phyloP scores from a whole-genome alignment of 2,329 filamentous ascomycete species.

The Sordariomycetes sp. region DNA sequence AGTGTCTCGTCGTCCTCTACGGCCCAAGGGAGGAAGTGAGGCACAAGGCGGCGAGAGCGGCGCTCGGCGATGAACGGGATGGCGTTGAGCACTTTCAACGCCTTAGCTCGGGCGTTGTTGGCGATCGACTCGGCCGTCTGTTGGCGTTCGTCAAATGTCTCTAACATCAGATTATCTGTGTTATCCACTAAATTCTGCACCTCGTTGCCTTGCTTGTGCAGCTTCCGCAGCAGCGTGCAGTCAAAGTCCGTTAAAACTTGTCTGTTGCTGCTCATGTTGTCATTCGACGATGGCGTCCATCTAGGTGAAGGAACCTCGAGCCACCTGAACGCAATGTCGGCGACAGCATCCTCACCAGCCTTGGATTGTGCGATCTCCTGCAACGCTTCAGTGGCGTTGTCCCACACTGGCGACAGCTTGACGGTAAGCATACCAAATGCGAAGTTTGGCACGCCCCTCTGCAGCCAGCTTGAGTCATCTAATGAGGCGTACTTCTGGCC shows the following conservation, averaged over 20 bases:
- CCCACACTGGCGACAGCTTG: slow-evolving; percentile 78
- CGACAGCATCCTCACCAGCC: slow-evolving; percentile 63
- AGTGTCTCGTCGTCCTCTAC: slow-evolving; percentile 33
- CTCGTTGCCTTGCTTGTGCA: slow-evolving; percentile 42
- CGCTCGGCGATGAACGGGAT: slow-evolving; percentile 76
- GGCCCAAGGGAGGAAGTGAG: slow-evolving; percentile 79
- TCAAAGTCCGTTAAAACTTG: slow-evolving; percentile 64
- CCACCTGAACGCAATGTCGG: slow-evolving; percentile 70
- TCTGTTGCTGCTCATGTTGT: slow-evolving; percentile 22
- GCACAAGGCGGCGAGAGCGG: slow-evolving; percentile 74
- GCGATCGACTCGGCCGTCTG: slow-evolving; percentile 38
- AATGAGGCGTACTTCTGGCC: slow-evolving; percentile 53
- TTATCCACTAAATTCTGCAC: slow-evolving; percentile 43
- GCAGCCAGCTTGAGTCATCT: slow-evolving; percentile 53
- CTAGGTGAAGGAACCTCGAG: slow-evolving; percentile 49
- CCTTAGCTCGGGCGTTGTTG: slow-evolving; percentile 60
- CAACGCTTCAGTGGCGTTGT: slow-evolving; percentile 68
- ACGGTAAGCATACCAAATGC: slow-evolving; percentile 86
- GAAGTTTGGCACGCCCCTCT: slow-evolving; percentile 67
- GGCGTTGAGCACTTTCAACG: slow-evolving; percentile 66
- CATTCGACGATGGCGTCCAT: slow-evolving; percentile 34
- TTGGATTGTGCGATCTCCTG: slow-evolving; percentile 65
- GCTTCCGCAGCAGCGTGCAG: slow-evolving; percentile 62
- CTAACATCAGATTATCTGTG: slow-evolving; percentile 48
- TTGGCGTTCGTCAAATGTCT: slow-evolving; percentile 58